Evolutionary conservation across 371 early-diverging fungal genomes (phyloP).

Genomic region (Fennellomyces sp.): DNA sequence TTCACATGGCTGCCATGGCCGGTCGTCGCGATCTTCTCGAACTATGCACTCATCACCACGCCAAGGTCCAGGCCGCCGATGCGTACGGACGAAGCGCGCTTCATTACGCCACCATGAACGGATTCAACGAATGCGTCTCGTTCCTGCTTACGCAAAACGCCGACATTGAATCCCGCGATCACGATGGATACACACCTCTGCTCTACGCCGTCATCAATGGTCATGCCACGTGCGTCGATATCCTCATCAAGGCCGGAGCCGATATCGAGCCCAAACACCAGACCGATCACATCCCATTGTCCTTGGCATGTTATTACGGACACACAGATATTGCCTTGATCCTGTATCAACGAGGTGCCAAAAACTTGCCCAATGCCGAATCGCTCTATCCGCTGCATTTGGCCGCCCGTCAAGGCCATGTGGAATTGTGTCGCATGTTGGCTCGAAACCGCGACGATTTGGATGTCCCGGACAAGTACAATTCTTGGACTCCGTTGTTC

Average conservation of each 20-base stretch:
- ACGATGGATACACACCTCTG: constrained; percentile 88
- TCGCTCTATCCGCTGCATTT: constrained; percentile 89
- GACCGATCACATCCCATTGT: constrained; percentile 72
- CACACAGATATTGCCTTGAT: constrained; percentile 82
- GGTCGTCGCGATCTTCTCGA: constrained; percentile 69
- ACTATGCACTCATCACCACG: constrained; percentile 61
- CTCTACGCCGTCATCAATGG: constrained; percentile 88
- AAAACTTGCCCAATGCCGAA: constrained; percentile 67
- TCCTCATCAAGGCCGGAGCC: constrained; percentile 69
- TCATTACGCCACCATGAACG: constrained; percentile 94
- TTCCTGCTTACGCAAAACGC: constrained; percentile 67
- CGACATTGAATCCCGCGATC: constrained; percentile 72
- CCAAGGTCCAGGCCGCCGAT: constrained; percentile 71
- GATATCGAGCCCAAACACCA: constrained; percentile 66
- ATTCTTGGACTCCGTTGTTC: constrained; percentile 95
- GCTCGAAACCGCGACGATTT: constrained; percentile 72
- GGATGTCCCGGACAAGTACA: constrained; percentile 85
- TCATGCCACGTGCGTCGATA: constrained; percentile 72
- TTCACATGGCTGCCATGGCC: constrained; percentile 88
- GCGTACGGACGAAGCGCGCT: constrained; percentile 88
- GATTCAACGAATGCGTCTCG: constrained; percentile 70
- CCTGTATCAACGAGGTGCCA: constrained; percentile 76
- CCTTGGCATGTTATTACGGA: constrained; percentile 90
- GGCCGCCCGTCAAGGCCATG: constrained; percentile 86
- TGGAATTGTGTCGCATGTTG: constrained; percentile 71